These are phyloP conservation scores for Neurospora terricola DNA, from an alignment of 495 filamentous ascomycete genomes.

Conservation along the genomic window DNA sequence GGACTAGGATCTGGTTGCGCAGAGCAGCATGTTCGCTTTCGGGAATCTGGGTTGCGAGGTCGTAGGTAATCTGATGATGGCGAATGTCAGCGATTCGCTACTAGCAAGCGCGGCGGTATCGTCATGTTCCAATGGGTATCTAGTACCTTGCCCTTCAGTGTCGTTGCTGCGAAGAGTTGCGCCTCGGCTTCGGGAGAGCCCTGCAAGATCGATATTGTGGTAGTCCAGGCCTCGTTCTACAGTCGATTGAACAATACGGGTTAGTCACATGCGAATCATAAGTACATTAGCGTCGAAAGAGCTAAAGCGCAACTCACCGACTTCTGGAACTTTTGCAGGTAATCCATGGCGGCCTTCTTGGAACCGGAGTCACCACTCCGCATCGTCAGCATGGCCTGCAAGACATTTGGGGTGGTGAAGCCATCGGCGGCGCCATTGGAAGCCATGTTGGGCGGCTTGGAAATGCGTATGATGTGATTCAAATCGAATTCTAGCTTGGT, in stretches of 20 bases:
- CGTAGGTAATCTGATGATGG: slow-evolving; percentile 35
- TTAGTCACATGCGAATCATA: background rate
- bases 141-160: slow-evolving; percentile 89
- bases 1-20: slow-evolving; percentile 68
- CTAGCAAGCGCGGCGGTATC: background rate
- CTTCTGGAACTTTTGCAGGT: slow-evolving; percentile 94
- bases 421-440: slow-evolving; percentile 54
- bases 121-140: background rate
- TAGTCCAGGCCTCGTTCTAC: slow-evolving; percentile 82
- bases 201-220: slow-evolving; percentile 76
- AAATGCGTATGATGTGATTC: background rate
- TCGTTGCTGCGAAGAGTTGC: slow-evolving; percentile 92
- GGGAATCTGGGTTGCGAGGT: slow-evolving; percentile 58
- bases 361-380: slow-evolving; percentile 70
- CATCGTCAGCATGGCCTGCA: slow-evolving; percentile 85
- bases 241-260: background rate
- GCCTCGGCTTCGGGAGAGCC: slow-evolving; percentile 65
- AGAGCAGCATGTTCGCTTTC: slow-evolving; percentile 61
- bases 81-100: background rate
- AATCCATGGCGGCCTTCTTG: slow-evolving; percentile 84
- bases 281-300: background rate
- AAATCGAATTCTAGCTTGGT: background rate
- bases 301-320: slow-evolving; percentile 54
- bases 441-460: slow-evolving; percentile 47
- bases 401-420: slow-evolving; percentile 63